Conservation (phyloP, 2,329 filamentous ascomycete genomes). For the Verticillium alfalfae region DNA sequence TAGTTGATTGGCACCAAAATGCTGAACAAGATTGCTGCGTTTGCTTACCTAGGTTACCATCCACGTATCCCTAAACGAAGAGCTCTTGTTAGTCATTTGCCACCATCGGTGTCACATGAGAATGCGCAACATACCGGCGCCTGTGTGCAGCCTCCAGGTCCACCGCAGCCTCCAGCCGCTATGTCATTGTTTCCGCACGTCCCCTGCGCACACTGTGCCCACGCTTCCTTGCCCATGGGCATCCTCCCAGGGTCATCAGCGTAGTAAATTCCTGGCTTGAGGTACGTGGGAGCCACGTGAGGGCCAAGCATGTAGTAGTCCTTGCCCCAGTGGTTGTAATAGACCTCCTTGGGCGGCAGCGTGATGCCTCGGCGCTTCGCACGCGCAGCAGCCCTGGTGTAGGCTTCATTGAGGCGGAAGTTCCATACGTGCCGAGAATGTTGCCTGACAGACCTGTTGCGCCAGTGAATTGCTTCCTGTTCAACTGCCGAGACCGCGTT, state of each 20-base stretch:
- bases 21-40: neutral
- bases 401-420: constrained; percentile 44
- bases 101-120: constrained; percentile 14
- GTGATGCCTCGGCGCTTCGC: constrained; percentile 43
- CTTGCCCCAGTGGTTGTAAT: constrained; percentile 50
- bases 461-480: neutral
- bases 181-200: constrained; percentile 20
- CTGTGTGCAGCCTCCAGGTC: constrained; percentile 23
- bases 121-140: neutral
- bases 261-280: constrained; percentile 39
- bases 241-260: constrained; percentile 32
- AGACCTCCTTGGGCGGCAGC: constrained; percentile 41
- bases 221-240: constrained; percentile 23
- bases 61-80: neutral
- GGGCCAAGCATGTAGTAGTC: constrained; percentile 44
- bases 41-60: neutral
- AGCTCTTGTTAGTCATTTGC: neutral
- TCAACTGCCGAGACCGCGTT: constrained; percentile 47
- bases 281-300: constrained; percentile 35
- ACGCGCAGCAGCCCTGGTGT: constrained; percentile 45
- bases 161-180: constrained; percentile 37
- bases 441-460: constrained; percentile 20
- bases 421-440: constrained; percentile 29
- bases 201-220: constrained; percentile 19
- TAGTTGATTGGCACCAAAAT: neutral